phyloP scores from a whole-genome alignment of 2,329 filamentous ascomycete genomes.

The Exophiala bonariae region DNA sequence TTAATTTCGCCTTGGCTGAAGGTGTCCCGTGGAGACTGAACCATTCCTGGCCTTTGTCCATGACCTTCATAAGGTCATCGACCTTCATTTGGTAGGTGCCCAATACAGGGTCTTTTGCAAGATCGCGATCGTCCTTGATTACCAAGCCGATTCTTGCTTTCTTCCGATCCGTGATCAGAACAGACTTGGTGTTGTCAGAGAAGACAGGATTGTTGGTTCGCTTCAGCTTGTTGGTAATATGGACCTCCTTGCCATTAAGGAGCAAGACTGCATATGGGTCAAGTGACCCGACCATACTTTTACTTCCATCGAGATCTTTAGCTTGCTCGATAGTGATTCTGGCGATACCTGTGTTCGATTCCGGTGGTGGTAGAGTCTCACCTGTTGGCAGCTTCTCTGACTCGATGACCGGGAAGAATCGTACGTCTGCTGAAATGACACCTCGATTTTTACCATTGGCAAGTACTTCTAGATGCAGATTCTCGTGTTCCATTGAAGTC shows the following conservation, averaged over 20 bases:
- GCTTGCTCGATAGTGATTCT: slow-evolving; percentile 93
- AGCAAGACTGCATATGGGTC: slow-evolving; percentile 88
- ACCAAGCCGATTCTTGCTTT: slow-evolving; percentile 85
- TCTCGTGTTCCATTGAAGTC: slow-evolving; percentile 74
- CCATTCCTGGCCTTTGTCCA: slow-evolving; percentile 93
- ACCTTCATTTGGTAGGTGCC: slow-evolving; percentile 95
- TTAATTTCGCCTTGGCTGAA: slow-evolving; percentile 85
- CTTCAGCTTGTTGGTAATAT: slow-evolving; percentile 88
- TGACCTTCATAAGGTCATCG: slow-evolving; percentile 87
- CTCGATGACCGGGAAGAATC: slow-evolving; percentile 92
- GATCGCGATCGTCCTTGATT: slow-evolving; percentile 91
- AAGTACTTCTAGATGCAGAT: slow-evolving; percentile 79
- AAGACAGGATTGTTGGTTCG: slow-evolving; percentile 97
- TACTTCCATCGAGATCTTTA: slow-evolving; percentile 89
- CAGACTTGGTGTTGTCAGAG: slow-evolving; percentile 88
- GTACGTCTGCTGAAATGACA: slow-evolving; percentile 75
- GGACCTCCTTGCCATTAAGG: slow-evolving; percentile 88
- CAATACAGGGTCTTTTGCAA: slow-evolving; percentile 77
- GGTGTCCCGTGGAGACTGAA: slow-evolving; percentile 82
- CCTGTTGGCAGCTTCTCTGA: slow-evolving; percentile 72
- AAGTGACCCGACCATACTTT: slow-evolving; percentile 86
- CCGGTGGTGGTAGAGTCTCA: slow-evolving; percentile 75
- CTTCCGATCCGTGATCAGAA: slow-evolving; percentile 92
- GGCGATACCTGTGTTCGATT: slow-evolving; percentile 89
- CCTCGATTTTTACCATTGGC: slow-evolving; percentile 83